phyloP scores from a whole-genome alignment of 78 protist genomes.

The Dictyostelium brefeldianum region DNA sequence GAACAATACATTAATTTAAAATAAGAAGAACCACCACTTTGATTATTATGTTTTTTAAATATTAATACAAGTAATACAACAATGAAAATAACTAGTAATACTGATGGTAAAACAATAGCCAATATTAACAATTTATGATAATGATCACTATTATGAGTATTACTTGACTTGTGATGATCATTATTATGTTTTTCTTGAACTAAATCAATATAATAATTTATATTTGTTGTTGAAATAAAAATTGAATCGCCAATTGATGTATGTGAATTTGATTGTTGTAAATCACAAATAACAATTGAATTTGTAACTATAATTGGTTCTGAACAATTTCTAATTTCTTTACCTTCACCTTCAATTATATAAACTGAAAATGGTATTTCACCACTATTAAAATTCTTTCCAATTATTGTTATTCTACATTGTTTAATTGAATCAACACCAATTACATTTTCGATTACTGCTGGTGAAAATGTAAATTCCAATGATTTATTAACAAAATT shows the following conservation, averaged over 20 bases:
- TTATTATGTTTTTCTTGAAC: neutral
- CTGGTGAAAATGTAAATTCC: neutral
- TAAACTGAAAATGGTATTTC: neutral
- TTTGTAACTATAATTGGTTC: neutral
- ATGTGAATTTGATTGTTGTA: neutral
- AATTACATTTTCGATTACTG: neutral
- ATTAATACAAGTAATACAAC: neutral
- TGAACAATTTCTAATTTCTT: neutral
- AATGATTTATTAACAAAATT: neutral
- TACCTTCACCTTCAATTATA: neutral
- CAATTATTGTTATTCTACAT: neutral
- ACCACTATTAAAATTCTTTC: neutral
- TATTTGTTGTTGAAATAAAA: neutral
- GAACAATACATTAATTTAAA: constrained; percentile 16
- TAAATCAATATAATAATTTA: too few species aligned
- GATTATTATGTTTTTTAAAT: neutral
- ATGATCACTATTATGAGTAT: neutral
- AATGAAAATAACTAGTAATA: neutral
- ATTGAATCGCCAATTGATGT: neutral
- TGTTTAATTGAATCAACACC: neutral
- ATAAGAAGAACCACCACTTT: neutral
- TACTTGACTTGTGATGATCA: neutral
- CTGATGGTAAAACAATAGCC: neutral
- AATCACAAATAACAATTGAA: constrained; percentile 6
- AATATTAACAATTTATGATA: neutral